phyloP scores from a whole-genome alignment of 1,139 yeast genomes.

The Blastobotrys serpentis region DNA sequence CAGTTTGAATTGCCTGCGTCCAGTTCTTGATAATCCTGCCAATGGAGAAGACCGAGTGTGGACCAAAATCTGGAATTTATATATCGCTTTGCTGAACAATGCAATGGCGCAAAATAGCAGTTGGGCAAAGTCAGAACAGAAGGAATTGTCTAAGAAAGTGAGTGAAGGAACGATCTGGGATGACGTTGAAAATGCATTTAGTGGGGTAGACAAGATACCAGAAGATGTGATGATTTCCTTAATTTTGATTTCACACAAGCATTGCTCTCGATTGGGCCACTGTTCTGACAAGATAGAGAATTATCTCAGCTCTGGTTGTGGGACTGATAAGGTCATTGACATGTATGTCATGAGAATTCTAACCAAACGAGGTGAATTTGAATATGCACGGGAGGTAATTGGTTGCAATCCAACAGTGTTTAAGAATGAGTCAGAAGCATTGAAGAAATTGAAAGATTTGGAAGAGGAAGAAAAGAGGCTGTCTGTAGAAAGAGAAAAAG shows the following conservation, averaged over 20 bases:
- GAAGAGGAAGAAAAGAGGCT: conserved; percentile 9
- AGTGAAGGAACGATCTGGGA: conserved; percentile 21
- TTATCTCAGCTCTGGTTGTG: conserved; percentile 22
- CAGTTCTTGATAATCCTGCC: conserved; percentile 10
- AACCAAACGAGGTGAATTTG: conserved; percentile 26
- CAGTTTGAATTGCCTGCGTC: conserved; percentile 23
- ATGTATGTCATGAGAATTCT: conserved; percentile 26
- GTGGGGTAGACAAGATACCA: conserved; percentile 14
- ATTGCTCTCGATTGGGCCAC: conserved; percentile 20
- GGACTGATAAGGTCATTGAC: conserved; percentile 23
- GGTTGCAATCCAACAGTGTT: conserved; percentile 32
- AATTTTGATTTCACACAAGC: conserved; percentile 20
- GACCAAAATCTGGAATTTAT: conserved; percentile 30
- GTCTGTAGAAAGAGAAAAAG: conserved; percentile 9
- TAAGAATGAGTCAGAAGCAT: conserved; percentile 7
- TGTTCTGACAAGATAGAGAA: conserved; percentile 21
- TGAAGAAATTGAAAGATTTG: conserved; percentile 9
- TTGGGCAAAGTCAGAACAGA: conserved; percentile 22
- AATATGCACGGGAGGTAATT: conserved; percentile 28
- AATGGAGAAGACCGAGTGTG: conserved; percentile 23
- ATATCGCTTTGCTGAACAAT: conserved; percentile 21
- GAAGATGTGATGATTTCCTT: conserved; percentile 17
- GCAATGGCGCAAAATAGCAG: conserved; percentile 12
- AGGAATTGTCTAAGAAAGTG: conserved; percentile 19
- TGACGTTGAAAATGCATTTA: conserved; percentile 20